These are phyloP conservation scores for Cystobasidium onofrii DNA, from an alignment of 768 basidiomycete species.

Conservation along the genomic window DNA sequence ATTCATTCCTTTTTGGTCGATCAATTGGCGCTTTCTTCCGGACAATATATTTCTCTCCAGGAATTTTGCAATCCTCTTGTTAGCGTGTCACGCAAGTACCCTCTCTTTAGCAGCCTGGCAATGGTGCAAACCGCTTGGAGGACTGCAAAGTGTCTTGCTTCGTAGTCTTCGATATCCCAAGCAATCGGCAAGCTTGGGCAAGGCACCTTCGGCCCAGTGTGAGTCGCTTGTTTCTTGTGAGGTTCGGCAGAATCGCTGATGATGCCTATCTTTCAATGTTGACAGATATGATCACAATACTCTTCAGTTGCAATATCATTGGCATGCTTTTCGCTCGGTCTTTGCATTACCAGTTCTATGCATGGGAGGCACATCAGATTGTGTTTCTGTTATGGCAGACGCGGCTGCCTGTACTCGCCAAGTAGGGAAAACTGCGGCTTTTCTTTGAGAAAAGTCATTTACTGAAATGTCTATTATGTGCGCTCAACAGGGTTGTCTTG, in stretches of 20 bases:
- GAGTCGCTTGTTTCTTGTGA: no score
- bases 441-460: background rate
- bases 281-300: conserved; percentile 65
- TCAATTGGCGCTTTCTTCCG: conserved; percentile 86
- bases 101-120: conserved; percentile 61
- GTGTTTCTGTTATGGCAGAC: conserved; percentile 75
- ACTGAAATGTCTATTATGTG: no score
- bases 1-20: conserved; percentile 94
- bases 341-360: conserved; percentile 95
- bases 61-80: conserved; percentile 56
- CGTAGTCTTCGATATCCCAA: conserved; percentile 54
- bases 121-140: conserved; percentile 73
- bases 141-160: conserved; percentile 54
- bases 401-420: conserved; percentile 55
- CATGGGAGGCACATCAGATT: conserved; percentile 89
- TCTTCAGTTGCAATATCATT: conserved; percentile 85
- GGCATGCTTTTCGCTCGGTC: conserved; percentile 88
- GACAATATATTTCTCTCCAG: conserved; percentile 67
- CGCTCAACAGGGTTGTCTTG: conserved; percentile 53
- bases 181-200: conserved; percentile 44
- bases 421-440: conserved; percentile 50
- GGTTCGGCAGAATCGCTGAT: no score
- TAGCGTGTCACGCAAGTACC: conserved; percentile 58
- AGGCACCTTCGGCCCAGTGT: background rate
- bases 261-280: background rate